phyloP scores from a whole-genome alignment of 148 eudicot genomes.

The Cornus kousa region DNA sequence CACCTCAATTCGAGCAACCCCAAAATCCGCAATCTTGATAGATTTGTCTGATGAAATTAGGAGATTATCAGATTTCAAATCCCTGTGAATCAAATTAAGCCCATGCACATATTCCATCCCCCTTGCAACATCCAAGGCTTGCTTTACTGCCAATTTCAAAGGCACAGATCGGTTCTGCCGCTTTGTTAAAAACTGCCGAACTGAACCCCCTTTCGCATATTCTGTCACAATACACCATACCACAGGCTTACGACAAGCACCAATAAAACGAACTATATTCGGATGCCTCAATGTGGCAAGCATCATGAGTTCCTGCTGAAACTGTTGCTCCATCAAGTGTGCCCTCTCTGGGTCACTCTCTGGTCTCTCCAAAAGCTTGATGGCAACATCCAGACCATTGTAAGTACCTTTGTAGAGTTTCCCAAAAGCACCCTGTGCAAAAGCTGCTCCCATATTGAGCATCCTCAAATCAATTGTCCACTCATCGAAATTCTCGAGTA shows the following conservation, averaged over 20 bases:
- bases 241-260: constrained; percentile 94
- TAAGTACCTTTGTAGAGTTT: constrained; percentile 94
- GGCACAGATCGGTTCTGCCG: constrained; percentile 88
- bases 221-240: constrained; percentile 99
- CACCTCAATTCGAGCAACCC: constrained; percentile 97
- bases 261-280: constrained; percentile 91
- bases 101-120: constrained; percentile 98
- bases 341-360: constrained; percentile 87
- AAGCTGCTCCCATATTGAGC: constrained; percentile 86
- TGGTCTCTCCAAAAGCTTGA: constrained; percentile 95
- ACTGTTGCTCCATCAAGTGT: constrained; percentile 93
- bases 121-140: constrained; percentile 97
- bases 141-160: constrained; percentile 87
- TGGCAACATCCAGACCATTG: constrained; percentile 92
- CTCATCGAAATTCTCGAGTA: constrained; percentile 84
- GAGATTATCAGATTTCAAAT: constrained; percentile 92
- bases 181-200: constrained; percentile 80
- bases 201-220: constrained; percentile 98
- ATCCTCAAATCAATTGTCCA: constrained; percentile 94
- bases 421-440: constrained; percentile 98
- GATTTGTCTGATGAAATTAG: constrained; percentile 83
- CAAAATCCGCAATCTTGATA: constrained; percentile 97
- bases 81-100: constrained; percentile 79
- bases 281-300: constrained; percentile 88
- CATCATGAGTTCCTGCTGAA: constrained; percentile 99